A percentile compares a stretch with the other conserved stretches of the same genome.
Conservation (phyloP, 2,329 filamentous ascomycete genomes). For the Cercospora sp. region DNA sequence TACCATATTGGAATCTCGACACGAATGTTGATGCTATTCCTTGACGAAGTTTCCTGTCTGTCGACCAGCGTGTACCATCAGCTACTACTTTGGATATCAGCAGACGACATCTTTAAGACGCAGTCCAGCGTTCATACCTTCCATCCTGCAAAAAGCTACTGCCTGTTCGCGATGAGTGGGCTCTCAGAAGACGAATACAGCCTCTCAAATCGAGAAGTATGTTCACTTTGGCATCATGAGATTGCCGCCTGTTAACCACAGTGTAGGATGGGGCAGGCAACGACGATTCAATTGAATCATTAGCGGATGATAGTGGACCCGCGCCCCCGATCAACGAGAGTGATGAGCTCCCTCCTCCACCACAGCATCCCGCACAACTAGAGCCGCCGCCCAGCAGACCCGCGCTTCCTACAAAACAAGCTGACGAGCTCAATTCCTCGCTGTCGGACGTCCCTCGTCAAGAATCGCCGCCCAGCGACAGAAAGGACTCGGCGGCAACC, state of each 20-base stretch:
- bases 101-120: neutral
- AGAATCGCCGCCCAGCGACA: neutral
- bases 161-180: neutral
- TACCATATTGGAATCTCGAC: neutral
- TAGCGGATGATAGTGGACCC: neutral
- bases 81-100: neutral
- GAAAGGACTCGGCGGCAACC: neutral
- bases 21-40: neutral
- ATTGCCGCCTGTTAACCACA: neutral
- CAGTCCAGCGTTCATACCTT: neutral
- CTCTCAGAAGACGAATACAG: neutral
- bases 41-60: neutral
- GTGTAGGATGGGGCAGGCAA: neutral
- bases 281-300: neutral
- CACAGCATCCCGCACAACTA: neutral
- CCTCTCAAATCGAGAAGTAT: neutral
- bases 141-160: neutral
- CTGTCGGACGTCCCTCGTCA: neutral
- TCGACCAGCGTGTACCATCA: neutral
- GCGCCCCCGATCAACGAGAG: neutral
- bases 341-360: neutral
- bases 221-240: neutral
- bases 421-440: neutral
- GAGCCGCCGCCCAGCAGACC: neutral
- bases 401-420: neutral